Evolutionary conservation across 2,329 filamentous ascomycete genomes (phyloP), one percentile per base, ranked within the genome.

Genomic region (Davidsoniella neocaledoniae): DNA sequence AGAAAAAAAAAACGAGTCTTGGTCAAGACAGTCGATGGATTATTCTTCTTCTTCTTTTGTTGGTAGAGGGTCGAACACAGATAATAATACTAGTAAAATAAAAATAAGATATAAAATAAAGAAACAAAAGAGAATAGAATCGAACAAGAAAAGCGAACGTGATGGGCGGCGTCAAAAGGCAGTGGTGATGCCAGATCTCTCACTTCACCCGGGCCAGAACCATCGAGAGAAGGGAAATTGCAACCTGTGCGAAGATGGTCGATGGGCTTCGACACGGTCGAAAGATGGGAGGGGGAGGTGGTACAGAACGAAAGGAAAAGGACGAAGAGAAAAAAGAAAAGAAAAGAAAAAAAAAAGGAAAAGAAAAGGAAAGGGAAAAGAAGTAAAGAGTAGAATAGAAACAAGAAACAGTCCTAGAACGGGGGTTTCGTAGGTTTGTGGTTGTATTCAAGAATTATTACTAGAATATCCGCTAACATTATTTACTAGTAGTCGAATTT

Each of bases 181-280:
- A 42, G 45, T 44, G 33, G 48, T 40, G 51, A 53, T 53, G 47
- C 43, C 47, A 47, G 43, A 53, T 53, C 47, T 53, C 39, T 53
- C 47, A 47, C 51, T 45, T 50, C 43, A 50, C 49, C 42, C 38
- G 16, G n/a, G 21, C 51, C 43, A 47, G 39, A 50, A 49, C 41
- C 46, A 48, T 46, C 17, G 38, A 33, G 41, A 39, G 40, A 50
- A 33, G 21, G 12, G 19, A 48, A 48, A 26, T 41, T 40, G 39
- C 19, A 33, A 33, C 26, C 26, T 33, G 43, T 25, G 33, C 21
- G 37, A 25, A 26, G 43, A n/a, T 45, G 25, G 37, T 19, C 16
- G 29, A 43, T 9, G 26, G 43, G 39, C 42, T 16, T 19, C 23
- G 12, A 39, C 42, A 36, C 8, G 19, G 5, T 37, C 29, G 21